These are phyloP conservation scores for Tripterygium wilfordii DNA, from an alignment of 177 flowering plant genomes.

Conservation along the genomic window DNA sequence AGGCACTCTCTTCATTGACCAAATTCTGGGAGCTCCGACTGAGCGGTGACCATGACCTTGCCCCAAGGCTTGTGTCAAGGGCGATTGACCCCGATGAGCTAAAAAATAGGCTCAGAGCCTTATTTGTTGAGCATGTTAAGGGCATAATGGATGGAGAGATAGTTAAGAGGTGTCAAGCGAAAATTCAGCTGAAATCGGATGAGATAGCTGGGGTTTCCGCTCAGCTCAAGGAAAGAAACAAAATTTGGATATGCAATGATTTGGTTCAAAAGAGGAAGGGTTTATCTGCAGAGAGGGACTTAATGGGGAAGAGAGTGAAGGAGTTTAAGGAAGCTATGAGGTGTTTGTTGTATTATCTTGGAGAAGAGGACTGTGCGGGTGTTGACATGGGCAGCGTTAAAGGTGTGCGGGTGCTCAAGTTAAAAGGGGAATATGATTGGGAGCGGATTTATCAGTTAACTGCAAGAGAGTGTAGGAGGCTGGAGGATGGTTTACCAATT, in stretches of 20 bases:
- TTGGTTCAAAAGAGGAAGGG: slow-evolving; percentile 24
- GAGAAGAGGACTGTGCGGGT: slow-evolving; percentile 13
- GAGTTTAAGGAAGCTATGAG: slow-evolving; percentile 61
- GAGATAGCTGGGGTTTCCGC: slow-evolving; percentile 23
- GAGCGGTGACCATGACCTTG: slow-evolving; percentile 28
- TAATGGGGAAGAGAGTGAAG: slow-evolving; percentile 37
- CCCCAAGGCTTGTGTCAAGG: slow-evolving; percentile 17
- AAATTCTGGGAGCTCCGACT: slow-evolving; percentile 48
- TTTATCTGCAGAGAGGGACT: slow-evolving; percentile 31
- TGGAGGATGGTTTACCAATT: slow-evolving; percentile 70
- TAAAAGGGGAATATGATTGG: slow-evolving; percentile 34
- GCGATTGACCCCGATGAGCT: slow-evolving; percentile 32
- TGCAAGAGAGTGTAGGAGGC: slow-evolving; percentile 49
- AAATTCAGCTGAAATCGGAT: slow-evolving; percentile 13
- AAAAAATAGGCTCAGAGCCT: slow-evolving; percentile 18
- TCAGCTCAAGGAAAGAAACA: slow-evolving; percentile 4
- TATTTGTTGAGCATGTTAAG: slow-evolving; percentile 25
- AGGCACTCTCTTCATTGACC: slow-evolving; percentile 29
- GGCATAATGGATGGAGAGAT: slow-evolving; percentile 34
- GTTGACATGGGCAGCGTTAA: slow-evolving; percentile 4
- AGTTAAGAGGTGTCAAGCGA: slow-evolving; percentile 26
- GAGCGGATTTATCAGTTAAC: slow-evolving; percentile 32
- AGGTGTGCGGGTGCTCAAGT: slow-evolving; percentile 21
- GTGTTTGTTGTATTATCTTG: slow-evolving; percentile 37
- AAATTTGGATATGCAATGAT: slow-evolving; percentile 5